These are phyloP conservation scores for Cercospora brassicicola DNA, from an alignment of 2,329 filamentous ascomycete genomes.

Conservation along the genomic window DNA sequence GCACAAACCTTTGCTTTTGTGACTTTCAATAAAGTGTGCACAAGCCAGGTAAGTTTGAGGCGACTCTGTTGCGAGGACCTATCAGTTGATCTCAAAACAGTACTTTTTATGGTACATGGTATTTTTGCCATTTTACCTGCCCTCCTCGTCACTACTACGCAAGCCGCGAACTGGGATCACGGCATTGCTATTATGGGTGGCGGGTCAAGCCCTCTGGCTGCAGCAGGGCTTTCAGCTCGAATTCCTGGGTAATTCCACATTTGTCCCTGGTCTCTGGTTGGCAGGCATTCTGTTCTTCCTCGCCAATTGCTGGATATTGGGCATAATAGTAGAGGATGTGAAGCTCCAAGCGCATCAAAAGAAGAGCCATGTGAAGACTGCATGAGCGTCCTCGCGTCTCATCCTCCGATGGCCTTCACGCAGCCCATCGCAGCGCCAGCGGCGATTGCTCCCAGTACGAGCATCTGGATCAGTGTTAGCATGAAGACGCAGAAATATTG, in stretches of 20 bases:
- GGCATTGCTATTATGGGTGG: conserved; percentile 71
- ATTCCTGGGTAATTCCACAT: conserved; percentile 73
- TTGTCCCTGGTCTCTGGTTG: conserved; percentile 78
- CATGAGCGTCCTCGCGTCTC: conserved; percentile 16
- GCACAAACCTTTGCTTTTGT: conserved; percentile 97
- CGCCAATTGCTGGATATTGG: conserved; percentile 84
- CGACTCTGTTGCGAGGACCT: background rate
- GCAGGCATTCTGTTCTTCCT: conserved; percentile 77
- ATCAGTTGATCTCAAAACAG: conserved; percentile 48
- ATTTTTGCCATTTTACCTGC: conserved; percentile 87
- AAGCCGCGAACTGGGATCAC: conserved; percentile 61
- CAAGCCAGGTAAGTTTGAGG: conserved; percentile 71
- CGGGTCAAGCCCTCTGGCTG: conserved; percentile 61
- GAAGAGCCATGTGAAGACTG: conserved; percentile 12
- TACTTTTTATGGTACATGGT: conserved; percentile 99
- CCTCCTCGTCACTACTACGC: conserved; percentile 69
- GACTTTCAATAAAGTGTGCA: conserved; percentile 98
- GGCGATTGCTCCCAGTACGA: conserved; percentile 64
- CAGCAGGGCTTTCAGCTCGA: conserved; percentile 54
- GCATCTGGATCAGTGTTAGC: conserved; percentile 49
- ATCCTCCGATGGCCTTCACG: conserved; percentile 55
- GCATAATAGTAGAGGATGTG: conserved; percentile 72
- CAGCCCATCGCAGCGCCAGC: conserved; percentile 66
- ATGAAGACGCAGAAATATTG: background rate
- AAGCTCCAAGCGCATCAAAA: conserved; percentile 22